Conservation (phyloP, 805 yeast genomes). For the Metschnikowia lachancei region DNA sequence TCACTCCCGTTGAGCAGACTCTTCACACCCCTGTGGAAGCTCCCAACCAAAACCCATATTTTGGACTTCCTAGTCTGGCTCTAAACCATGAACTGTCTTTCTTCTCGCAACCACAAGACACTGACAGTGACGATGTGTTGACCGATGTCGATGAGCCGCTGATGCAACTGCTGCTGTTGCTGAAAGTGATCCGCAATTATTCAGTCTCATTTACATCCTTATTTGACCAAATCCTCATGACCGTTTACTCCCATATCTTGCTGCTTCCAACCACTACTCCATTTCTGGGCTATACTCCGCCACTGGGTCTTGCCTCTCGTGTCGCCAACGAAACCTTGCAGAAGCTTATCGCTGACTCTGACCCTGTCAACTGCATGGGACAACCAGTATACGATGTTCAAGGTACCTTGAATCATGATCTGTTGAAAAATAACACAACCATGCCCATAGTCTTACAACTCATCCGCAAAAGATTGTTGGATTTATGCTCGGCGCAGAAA, state of each 20-base stretch:
- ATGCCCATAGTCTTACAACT: conserved; percentile 42
- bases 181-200: conserved; percentile 26
- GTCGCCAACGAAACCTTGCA: conserved; percentile 43
- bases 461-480: conserved; percentile 40
- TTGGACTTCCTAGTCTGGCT: conserved; percentile 10
- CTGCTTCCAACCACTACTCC: conserved; percentile 47
- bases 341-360: conserved; percentile 22
- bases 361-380: conserved; percentile 19
- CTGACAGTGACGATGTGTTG: conserved; percentile 42
- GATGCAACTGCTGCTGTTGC: conserved; percentile 4
- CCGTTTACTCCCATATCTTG: conserved; percentile 33
- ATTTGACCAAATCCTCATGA: conserved; percentile 39
- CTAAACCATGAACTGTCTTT: conserved; percentile 16
- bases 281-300: conserved; percentile 42
- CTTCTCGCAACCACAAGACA: conserved; percentile 34
- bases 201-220: conserved; percentile 34
- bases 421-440: conserved; percentile 29
- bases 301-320: conserved; percentile 43
- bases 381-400: conserved; percentile 31
- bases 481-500: conserved; percentile 32
- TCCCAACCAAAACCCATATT: conserved; percentile 14
- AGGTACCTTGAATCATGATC: conserved; percentile 31
- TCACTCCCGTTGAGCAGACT: conserved; percentile 46
- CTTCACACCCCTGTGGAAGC: conserved; percentile 39
- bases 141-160: conserved; percentile 38